Percentiles rank a stretch among this genome's conserved stretches.
These are phyloP conservation scores for Isabelozyma pseudorhagii DNA, from an alignment of 805 yeast species.

Conservation along the genomic window DNA sequence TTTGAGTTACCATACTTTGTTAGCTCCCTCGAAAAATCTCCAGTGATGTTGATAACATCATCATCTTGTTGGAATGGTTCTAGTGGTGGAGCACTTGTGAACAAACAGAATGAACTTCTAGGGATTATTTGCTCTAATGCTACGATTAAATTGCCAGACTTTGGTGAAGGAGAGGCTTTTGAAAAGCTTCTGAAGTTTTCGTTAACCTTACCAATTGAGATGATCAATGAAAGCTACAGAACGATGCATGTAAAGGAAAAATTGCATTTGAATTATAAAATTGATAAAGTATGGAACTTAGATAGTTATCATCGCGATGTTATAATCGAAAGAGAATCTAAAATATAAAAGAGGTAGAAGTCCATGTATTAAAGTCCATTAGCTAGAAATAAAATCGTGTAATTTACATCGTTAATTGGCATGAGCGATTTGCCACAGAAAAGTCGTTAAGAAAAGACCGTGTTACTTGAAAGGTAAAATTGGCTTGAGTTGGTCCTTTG, in stretches of 20 bases:
- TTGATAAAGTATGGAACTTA: slow-evolving; percentile 21
- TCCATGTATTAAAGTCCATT: neutral
- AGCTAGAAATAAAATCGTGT: neutral
- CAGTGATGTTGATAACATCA: slow-evolving; percentile 30
- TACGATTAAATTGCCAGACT: slow-evolving; percentile 23
- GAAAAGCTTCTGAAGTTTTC: slow-evolving; percentile 32
- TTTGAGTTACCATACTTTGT: slow-evolving; percentile 7
- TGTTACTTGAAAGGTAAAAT: neutral
- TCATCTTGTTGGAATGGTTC: slow-evolving; percentile 52
- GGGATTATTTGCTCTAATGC: slow-evolving; percentile 48
- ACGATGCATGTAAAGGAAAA: slow-evolving; percentile 1
- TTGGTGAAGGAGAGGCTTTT: slow-evolving; percentile 8
- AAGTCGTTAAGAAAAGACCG: neutral
- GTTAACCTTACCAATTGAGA: slow-evolving; percentile 30
- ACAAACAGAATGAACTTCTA: slow-evolving; percentile 18
- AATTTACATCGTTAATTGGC: neutral
- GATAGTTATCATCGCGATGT: slow-evolving; percentile 18
- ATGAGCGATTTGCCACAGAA: too few species aligned
- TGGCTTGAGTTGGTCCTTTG: neutral
- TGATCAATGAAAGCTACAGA: slow-evolving; percentile 21
- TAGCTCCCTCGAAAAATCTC: neutral
- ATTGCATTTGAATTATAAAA: slow-evolving; percentile 8
- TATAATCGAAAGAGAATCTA: slow-evolving; percentile 11
- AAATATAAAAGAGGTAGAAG: slow-evolving; percentile 9
- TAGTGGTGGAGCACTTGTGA: slow-evolving; percentile 45